Base-by-base conservation (phyloP, 2,329 filamentous ascomycete species). In the Colletotrichum chlorophyti region DNA sequence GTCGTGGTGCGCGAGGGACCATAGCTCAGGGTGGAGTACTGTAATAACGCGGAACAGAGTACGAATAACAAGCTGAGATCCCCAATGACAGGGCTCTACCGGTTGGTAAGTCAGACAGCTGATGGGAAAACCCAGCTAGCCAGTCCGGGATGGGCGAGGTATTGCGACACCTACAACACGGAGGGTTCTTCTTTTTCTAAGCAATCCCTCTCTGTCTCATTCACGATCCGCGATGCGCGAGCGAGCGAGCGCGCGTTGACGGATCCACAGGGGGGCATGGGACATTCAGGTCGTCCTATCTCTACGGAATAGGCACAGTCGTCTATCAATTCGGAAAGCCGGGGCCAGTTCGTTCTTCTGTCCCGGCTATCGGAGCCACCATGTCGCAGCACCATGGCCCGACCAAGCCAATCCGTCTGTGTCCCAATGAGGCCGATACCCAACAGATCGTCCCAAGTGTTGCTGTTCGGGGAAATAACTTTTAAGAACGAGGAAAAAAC, bases 401-500 rank as follows among this genome's bases (percentile, higher is more conserved):
- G 15, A 19, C 15, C 34, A 37, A 26, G 27, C 23, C 31, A 24
- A 15, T 19, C n/a, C n/a, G n/a, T n/a, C n/a, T n/a, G n/a, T n/a
- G n/a, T n/a, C 37, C 40, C 38, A n/a, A 45, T 24, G 12, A 52
- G 27, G 37, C 19, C 41, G 35, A 35, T 37, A 11, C 17, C 12
- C 53, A 49, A 32, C 27, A 43, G 51, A 48, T 59, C 50, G 51
- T 49, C 51, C 43, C 32, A 45, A 49, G 43, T 55, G 12, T 55
- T 32, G 15, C 37, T 14, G 37, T 54, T 43, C 21, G 43, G 38
- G 21, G 21, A n/a, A n/a, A n/a, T n/a, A n/a, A n/a, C n/a, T n/a
- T n/a, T n/a, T n/a, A n/a, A n/a, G n/a, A n/a, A n/a, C n/a, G n/a
- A 34, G 41, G 29, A 24, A 42, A 47, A 19, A 32, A 32, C 24